Percentiles rank a stretch among this genome's conserved stretches.
phyloP scores from a whole-genome alignment of 768 basidiomycete species.

The Polyporus arcularius region DNA sequence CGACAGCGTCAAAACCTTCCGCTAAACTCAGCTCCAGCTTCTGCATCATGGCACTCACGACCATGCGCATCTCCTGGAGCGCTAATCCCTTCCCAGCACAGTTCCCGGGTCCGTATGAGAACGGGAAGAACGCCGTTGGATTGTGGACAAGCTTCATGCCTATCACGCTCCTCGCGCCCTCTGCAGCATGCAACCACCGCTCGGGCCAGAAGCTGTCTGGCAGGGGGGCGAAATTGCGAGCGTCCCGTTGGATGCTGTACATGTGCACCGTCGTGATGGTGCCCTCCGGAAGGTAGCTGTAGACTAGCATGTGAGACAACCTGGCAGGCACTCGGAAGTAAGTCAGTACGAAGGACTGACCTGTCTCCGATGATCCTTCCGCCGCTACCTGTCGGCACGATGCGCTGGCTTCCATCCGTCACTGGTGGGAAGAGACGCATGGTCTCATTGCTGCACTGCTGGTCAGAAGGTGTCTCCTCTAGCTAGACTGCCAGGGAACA shows the following conservation, averaged over 20 bases:
- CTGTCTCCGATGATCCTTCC: conserved; percentile 37
- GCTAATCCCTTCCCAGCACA: conserved; percentile 52
- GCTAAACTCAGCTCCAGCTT: conserved; percentile 21
- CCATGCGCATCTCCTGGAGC: conserved; percentile 37
- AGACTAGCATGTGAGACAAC: not conserved
- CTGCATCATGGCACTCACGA: conserved; percentile 32
- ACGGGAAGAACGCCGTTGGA: conserved; percentile 37
- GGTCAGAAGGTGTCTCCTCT: not conserved
- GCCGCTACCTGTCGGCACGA: conserved; percentile 30
- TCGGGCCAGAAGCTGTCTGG: conserved; percentile 45
- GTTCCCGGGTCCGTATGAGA: conserved; percentile 51
- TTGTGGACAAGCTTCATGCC: conserved; percentile 13
- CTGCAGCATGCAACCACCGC: conserved; percentile 39
- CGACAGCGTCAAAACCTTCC: conserved; percentile 7
- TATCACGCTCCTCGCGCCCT: not conserved
- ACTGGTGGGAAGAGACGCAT: conserved; percentile 48
- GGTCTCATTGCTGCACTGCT: conserved; percentile 42
- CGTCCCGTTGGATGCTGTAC: conserved; percentile 45
- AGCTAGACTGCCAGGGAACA: conserved; percentile 6
- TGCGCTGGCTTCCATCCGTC: conserved; percentile 43
- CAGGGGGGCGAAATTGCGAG: conserved; percentile 45
- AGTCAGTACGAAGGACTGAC: conserved; percentile 23
- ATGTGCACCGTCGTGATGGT: conserved; percentile 38
- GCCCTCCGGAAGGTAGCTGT: conserved; percentile 45
- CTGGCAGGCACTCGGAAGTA: not conserved